Conservation (phyloP, 2,329 filamentous ascomycete species). For the Balansia obtecta region DNA sequence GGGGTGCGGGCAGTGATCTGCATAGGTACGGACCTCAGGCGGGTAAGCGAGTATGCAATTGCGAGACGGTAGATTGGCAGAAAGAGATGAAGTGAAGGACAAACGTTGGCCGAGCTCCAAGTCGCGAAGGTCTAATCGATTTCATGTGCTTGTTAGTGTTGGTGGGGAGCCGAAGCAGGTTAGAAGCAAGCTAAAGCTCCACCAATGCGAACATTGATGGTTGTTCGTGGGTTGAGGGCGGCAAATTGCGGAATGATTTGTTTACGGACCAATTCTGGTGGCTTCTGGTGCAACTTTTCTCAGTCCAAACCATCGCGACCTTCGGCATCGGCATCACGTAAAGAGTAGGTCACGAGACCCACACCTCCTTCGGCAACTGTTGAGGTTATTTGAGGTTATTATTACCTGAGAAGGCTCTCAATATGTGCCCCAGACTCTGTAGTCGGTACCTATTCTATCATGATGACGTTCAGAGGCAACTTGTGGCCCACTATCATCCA, state of each 20-base stretch:
- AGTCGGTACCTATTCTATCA: too few species aligned
- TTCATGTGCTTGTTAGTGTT: not conserved
- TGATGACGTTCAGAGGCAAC: too few species aligned
- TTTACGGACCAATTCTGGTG: not conserved
- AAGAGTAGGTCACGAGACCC: too few species aligned
- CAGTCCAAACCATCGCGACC: not conserved
- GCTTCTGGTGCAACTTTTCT: not conserved
- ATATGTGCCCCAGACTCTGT: too few species aligned
- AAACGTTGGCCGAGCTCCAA: not conserved
- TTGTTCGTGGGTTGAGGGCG: not conserved
- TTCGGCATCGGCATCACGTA: not conserved
- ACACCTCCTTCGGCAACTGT: too few species aligned
- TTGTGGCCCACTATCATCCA: too few species aligned
- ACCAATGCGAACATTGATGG: too few species aligned
- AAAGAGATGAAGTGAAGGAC: not conserved
- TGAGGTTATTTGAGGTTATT: too few species aligned
- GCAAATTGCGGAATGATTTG: not conserved
- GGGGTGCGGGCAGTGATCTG: not conserved
- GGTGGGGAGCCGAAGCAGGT: not conserved
- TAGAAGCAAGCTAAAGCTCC: not conserved
- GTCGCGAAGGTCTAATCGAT: not conserved
- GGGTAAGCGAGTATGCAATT: not conserved
- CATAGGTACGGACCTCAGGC: not conserved
- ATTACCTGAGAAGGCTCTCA: too few species aligned
- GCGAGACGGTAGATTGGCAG: not conserved